Percentiles rank a stretch among this genome's conserved stretches.
These are phyloP conservation scores for Pseudopyricularia cyperi DNA, from an alignment of 2,329 filamentous ascomycete species.

Conservation along the genomic window DNA sequence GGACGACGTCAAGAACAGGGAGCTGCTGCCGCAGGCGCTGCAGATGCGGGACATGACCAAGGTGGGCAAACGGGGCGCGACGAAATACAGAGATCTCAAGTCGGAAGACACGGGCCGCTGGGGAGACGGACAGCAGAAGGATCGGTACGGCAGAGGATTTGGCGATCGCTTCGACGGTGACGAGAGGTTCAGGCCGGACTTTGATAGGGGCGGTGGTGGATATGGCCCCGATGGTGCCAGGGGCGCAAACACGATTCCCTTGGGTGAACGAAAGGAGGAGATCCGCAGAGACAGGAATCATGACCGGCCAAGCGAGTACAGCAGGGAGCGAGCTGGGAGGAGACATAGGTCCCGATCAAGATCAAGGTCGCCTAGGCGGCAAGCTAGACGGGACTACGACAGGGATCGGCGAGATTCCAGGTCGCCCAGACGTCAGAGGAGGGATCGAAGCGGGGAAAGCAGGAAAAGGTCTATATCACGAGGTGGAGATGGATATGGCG, in stretches of 20 bases:
- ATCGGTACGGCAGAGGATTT: constrained; percentile 18
- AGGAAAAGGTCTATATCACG: constrained; percentile 45
- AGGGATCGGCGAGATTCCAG: neutral
- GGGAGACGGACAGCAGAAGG: constrained; percentile 49
- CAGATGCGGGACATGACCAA: constrained; percentile 90
- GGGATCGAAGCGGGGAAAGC: constrained; percentile 31
- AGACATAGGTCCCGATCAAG: constrained; percentile 18
- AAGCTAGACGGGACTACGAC: neutral
- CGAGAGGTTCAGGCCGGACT: constrained; percentile 57
- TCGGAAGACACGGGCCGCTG: constrained; percentile 84
- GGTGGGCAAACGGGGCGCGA: constrained; percentile 81
- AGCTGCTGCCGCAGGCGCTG: constrained; percentile 78
- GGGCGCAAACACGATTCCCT: constrained; percentile 58
- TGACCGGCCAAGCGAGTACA: constrained; percentile 10
- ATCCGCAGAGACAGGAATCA: constrained; percentile 8
- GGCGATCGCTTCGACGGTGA: constrained; percentile 32
- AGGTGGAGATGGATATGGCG: constrained; percentile 30
- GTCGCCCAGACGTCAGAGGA: constrained; percentile 26
- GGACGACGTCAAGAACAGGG: constrained; percentile 73
- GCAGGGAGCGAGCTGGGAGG: constrained; percentile 14
- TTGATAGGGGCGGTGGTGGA: constrained; percentile 28
- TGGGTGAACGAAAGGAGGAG: constrained; percentile 44
- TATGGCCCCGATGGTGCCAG: constrained; percentile 26
- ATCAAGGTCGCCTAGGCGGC: constrained; percentile 29
- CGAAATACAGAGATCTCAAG: constrained; percentile 79